Evolutionary conservation across 148 eudicot genomes (phyloP), one percentile per base, ranked within the genome.

Genomic region (Camellia sinensis): DNA sequence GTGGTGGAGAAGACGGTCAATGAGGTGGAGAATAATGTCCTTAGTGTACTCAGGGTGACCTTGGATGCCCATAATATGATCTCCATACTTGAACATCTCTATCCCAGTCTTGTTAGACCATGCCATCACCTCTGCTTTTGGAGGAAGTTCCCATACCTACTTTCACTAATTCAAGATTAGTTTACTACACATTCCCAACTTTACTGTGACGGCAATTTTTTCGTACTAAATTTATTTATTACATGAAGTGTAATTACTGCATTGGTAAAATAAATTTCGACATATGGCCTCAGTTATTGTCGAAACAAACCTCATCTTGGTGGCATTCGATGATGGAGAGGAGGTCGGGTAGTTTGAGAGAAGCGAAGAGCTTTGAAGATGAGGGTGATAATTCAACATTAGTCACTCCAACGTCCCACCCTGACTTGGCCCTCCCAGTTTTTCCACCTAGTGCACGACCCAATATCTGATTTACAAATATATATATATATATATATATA

Each of bases 31-130:
- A 44, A 95, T 91, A 79, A 95, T 95, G 81, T 92, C 99, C n/a
- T 83, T 80, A 57, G 84, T 92, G 93, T 93, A 95, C 87, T 95
- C 99, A 0, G 97, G 99, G 76, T 95, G 99, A 56, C 99, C 99
- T 81, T 95, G 97, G 60, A 95, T 91, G 43, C 97, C 97, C 97
- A 95, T 90, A 18, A 93, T 86, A 85, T 95, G 93, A 86, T 93
- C 93, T 8, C 91, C 94, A 78, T 85, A 87, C 82, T 56, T 81
- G 71, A 95, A 95, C 97, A 95, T 91, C 82, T 93, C 97, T 4
- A 95, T 78, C 54, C 93, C 87, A 0, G 95, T 93, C 73, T 90
- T 92, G n/a, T 76, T 70, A 3, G 97, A 95, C 85, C 93, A 83
- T 29, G 90, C 99, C 11, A 95, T 83, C 65, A 95, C 90, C 83